Conservation (phyloP, 345 rosid genomes). For the Brassica nigra region DNA sequence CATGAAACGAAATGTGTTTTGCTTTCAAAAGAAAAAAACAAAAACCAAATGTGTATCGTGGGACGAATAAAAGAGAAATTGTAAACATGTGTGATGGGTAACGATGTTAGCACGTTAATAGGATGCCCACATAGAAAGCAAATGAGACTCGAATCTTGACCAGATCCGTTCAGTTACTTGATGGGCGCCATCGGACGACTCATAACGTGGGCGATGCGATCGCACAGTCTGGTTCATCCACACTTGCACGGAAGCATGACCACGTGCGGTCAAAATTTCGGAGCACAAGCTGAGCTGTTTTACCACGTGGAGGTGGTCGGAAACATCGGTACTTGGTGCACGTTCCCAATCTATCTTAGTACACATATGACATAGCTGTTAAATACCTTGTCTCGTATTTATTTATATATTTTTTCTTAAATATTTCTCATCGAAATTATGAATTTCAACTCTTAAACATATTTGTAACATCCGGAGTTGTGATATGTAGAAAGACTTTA, state of each 20-base stretch:
- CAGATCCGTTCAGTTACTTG: slow-evolving; percentile 24
- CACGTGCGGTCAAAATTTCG: slow-evolving; percentile 42
- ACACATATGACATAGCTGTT: neutral
- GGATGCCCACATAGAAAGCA: neutral
- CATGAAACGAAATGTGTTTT: too few relatives aligned
- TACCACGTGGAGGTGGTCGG: slow-evolving; percentile 38
- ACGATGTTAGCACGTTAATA: neutral
- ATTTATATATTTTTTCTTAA: neutral
- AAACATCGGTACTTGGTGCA: slow-evolving; percentile 42
- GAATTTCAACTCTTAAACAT: neutral
- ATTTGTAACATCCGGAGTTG: too few relatives aligned
- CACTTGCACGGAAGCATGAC: slow-evolving; percentile 31
- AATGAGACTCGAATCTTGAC: neutral
- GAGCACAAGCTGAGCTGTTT: slow-evolving; percentile 35
- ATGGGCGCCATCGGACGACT: slow-evolving; percentile 28
- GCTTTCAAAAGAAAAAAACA: too few relatives aligned
- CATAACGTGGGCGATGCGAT: slow-evolving; percentile 25
- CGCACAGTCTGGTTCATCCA: slow-evolving; percentile 27
- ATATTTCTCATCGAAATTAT: too few relatives aligned
- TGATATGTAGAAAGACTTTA: too few relatives aligned
- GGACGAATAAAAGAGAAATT: neutral
- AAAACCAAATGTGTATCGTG: neutral
- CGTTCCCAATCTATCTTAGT: slow-evolving; percentile 13
- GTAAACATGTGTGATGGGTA: neutral
- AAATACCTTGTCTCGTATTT: slow-evolving; percentile 17